Evolutionary conservation across 208 protist species (phyloP).

Genomic region (Wallacemonas collosoma): DNA sequence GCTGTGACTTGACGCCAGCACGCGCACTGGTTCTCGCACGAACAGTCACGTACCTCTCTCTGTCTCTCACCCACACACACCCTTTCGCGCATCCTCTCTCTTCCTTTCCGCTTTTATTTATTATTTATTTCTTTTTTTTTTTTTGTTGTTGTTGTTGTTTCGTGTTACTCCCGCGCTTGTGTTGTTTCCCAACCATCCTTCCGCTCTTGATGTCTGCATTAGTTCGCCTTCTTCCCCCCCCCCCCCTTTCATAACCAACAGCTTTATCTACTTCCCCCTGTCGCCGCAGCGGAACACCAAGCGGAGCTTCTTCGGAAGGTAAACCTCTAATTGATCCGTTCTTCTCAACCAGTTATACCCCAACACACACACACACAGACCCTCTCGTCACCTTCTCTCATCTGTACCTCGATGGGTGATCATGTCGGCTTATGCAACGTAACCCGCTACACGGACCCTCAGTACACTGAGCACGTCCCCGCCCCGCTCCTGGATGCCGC

Average conservation of each 20-base stretch:
- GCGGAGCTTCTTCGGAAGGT: conserved; percentile 8
- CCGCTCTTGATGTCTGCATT: background rate
- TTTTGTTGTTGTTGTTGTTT: background rate
- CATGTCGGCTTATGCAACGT: conserved; percentile 39
- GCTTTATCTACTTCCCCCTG: background rate
- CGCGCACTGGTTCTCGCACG: too few species aligned
- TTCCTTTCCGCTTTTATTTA: conserved; percentile 2
- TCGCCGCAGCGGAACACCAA: background rate
- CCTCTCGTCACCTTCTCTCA: background rate
- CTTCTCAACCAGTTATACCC: background rate
- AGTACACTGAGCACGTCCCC: conserved; percentile 11
- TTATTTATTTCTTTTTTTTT: background rate
- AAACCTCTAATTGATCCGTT: background rate
- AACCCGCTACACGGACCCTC: conserved; percentile 35
- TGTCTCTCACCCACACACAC: too few species aligned
- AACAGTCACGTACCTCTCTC: too few species aligned
- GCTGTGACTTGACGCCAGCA: too few species aligned
- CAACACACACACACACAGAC: background rate
- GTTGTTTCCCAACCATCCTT: too few species aligned
- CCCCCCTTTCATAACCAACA: conserved; percentile 1
- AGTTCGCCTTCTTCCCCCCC: background rate
- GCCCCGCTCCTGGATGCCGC: conserved; percentile 12
- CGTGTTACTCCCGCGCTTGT: background rate
- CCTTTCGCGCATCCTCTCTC: too few species aligned
- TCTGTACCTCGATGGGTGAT: conserved; percentile 35